Conservation (phyloP, 768 basidiomycete genomes). For the Rhizopogon salebrosus region DNA sequence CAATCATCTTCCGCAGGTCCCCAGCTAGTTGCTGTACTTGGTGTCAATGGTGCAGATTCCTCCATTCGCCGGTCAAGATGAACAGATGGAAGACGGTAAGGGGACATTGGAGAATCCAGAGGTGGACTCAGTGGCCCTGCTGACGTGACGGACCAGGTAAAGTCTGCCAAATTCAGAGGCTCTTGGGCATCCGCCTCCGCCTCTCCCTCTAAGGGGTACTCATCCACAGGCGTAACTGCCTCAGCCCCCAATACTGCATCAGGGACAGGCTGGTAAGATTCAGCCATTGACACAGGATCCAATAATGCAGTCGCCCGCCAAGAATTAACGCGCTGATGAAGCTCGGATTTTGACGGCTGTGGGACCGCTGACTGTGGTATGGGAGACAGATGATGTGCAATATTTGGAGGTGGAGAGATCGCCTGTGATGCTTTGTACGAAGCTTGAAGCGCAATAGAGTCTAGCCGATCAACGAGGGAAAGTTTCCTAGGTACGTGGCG, state of each 20-base stretch:
- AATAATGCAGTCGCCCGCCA: slow-evolving; percentile 61
- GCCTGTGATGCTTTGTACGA: slow-evolving; percentile 24
- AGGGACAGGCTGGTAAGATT: slow-evolving; percentile 18
- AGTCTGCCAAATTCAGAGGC: slow-evolving; percentile 56
- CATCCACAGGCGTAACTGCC: slow-evolving; percentile 16
- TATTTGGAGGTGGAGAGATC: slow-evolving; percentile 15
- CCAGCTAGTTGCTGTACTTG: slow-evolving; percentile 40
- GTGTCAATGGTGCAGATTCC: slow-evolving; percentile 55
- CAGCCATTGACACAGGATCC: slow-evolving; percentile 42
- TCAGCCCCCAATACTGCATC: slow-evolving; percentile 9
- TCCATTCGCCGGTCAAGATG: slow-evolving; percentile 48
- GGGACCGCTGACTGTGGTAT: slow-evolving; percentile 61
- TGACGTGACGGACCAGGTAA: slow-evolving; percentile 65
- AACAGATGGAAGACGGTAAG: slow-evolving; percentile 43
- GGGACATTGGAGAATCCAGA: slow-evolving; percentile 33
- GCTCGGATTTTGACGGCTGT: slow-evolving; percentile 41
- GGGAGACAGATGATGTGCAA: slow-evolving; percentile 46
- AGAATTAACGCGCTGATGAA: slow-evolving; percentile 54
- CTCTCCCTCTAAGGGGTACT: slow-evolving; percentile 13
- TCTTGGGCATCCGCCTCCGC: slow-evolving; percentile 15
- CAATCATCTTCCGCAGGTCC: slow-evolving; percentile 44
- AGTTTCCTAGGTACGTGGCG: slow-evolving; percentile 63
- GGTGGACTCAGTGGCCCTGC: slow-evolving; percentile 51
- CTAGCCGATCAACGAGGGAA: slow-evolving; percentile 64
- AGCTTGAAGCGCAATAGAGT: slow-evolving; percentile 35